Evolutionary conservation across 345 rosid species (phyloP).

Genomic region (Cardamine chenopodiifolia): DNA sequence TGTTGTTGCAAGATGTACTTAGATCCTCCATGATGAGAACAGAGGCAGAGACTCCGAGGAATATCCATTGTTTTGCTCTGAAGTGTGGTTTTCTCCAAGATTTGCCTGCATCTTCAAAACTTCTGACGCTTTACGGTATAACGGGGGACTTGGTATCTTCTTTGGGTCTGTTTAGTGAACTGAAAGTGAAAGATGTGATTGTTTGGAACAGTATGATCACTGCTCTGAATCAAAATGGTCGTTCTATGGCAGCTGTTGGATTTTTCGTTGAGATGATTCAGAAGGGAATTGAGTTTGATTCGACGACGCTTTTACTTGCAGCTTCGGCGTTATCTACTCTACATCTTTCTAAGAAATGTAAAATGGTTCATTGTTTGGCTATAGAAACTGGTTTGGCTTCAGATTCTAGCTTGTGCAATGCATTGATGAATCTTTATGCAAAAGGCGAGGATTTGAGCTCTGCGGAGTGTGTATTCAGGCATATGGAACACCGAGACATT

Average conservation of each 20-base stretch:
- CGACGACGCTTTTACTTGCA: slow-evolving; percentile 55
- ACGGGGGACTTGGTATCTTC: slow-evolving; percentile 44
- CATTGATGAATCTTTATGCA: slow-evolving; percentile 60
- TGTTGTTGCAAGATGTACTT: slow-evolving; percentile 42
- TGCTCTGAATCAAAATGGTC: slow-evolving; percentile 49
- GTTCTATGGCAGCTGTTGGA: slow-evolving; percentile 42
- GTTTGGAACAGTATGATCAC: slow-evolving; percentile 67
- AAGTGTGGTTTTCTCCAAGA: slow-evolving; percentile 57
- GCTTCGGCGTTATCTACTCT: slow-evolving; percentile 44
- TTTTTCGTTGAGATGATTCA: slow-evolving; percentile 49
- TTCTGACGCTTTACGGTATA: slow-evolving; percentile 55
- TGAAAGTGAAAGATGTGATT: slow-evolving; percentile 51
- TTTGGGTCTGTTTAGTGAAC: slow-evolving; percentile 49
- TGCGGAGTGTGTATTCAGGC: slow-evolving; percentile 45
- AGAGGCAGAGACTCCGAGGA: slow-evolving; percentile 24
- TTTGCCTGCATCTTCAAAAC: slow-evolving; percentile 51
- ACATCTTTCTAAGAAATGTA: slow-evolving; percentile 37
- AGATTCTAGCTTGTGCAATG: slow-evolving; percentile 53
- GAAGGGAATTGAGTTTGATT: slow-evolving; percentile 53
- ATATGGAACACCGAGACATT: slow-evolving; percentile 49
- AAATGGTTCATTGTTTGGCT: slow-evolving; percentile 50
- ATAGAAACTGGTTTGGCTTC: slow-evolving; percentile 50
- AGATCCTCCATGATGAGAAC: slow-evolving; percentile 37
- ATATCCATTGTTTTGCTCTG: slow-evolving; percentile 58
- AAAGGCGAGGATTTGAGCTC: slow-evolving; percentile 57